Conservation (phyloP, 306 rosid species). For the Nissolia schottii region DNA sequence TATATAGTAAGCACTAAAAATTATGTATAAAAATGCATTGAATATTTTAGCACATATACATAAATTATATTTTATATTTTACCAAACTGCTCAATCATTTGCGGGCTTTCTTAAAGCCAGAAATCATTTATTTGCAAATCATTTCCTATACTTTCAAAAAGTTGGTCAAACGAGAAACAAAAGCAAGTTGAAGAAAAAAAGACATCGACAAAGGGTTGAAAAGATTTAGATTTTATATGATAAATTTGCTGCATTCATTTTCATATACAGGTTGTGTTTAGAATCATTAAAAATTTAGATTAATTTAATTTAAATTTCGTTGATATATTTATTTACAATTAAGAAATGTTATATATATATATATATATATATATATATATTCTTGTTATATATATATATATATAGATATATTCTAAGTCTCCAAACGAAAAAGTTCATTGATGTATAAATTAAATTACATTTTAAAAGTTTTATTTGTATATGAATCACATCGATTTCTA, state of each 20-base stretch:
- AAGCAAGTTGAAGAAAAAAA: constrained; percentile 25
- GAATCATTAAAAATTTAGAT: neutral
- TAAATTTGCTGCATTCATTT: neutral
- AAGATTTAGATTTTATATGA: neutral
- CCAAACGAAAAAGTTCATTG: neutral
- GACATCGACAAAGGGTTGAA: neutral
- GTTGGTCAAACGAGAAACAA: constrained; percentile 33
- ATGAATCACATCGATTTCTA: neutral
- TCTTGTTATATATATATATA: too few relatives aligned
- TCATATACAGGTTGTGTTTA: neutral
- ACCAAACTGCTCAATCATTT: constrained; percentile 14
- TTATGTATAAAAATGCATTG: too few relatives aligned
- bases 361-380: too few relatives aligned
- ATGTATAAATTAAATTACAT: neutral
- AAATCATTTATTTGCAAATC: neutral
- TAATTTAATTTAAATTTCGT: neutral
- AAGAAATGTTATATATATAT: neutral
- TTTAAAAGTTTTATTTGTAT: neutral
- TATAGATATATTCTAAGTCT: neutral
- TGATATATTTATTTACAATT: neutral
- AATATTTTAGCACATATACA: neutral
- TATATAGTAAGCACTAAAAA: too few relatives aligned
- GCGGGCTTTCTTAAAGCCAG: neutral
- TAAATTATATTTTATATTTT: neutral
- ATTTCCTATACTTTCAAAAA: constrained; percentile 31